Percentiles rank a stretch among this genome's conserved stretches.
Evolutionary conservation across 345 rosid genomes (phyloP).

Genomic region (Reutealis trisperma): DNA sequence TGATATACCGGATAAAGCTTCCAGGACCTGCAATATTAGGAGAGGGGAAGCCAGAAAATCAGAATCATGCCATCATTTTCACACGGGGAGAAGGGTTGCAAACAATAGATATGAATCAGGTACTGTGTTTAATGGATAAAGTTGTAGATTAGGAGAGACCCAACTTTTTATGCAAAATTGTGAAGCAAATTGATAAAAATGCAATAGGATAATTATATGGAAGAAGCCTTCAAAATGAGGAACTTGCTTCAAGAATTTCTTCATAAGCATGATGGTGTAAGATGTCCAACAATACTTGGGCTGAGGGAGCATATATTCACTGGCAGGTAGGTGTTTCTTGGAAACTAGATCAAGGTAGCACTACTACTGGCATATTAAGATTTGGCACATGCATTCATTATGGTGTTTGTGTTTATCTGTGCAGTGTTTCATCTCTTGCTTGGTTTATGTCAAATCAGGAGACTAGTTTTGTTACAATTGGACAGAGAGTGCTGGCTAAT

Average conservation of each 20-base stretch:
- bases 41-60: slow-evolving; percentile 99
- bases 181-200: not conserved
- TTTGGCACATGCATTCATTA: not conserved
- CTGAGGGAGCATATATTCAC: slow-evolving; percentile 98
- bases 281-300: slow-evolving; percentile 88
- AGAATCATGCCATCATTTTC: slow-evolving; percentile 97
- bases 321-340: slow-evolving; percentile 61
- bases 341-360: not conserved
- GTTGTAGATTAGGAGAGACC: not conserved
- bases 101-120: slow-evolving; percentile 99
- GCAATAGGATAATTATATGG: slow-evolving; percentile 94
- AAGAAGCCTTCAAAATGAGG: slow-evolving; percentile 98
- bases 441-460: slow-evolving; percentile 99
- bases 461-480: slow-evolving; percentile 96
- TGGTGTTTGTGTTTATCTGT: slow-evolving; percentile 17
- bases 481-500: slow-evolving; percentile 91
- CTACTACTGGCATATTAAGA: not conserved
- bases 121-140: slow-evolving; percentile 7
- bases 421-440: slow-evolving; percentile 99
- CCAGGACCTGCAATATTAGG: slow-evolving; percentile 98
- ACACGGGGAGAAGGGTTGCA: slow-evolving; percentile 98
- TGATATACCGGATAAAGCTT: slow-evolving; percentile 85
- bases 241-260: slow-evolving; percentile 95
- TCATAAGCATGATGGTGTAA: slow-evolving; percentile 84
- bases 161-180: not conserved